phyloP scores from a whole-genome alignment of 2,329 filamentous ascomycete species.

The Trichoderma guizhouense region DNA sequence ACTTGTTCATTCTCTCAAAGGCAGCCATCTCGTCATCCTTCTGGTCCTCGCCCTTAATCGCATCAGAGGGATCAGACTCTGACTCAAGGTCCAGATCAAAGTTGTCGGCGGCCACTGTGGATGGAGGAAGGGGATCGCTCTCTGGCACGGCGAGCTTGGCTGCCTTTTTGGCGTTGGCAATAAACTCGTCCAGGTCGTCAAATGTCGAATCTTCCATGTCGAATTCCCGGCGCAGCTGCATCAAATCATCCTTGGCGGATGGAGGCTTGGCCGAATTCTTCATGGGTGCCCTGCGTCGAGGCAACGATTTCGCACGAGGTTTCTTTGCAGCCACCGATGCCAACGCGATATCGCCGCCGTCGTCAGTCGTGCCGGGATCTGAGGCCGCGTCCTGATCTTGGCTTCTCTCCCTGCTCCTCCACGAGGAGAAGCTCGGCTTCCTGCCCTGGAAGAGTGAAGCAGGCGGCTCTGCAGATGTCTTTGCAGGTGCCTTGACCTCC shows the following conservation, averaged over 20 bases:
- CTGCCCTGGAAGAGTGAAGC: constrained; percentile 25
- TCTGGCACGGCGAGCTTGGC: constrained; percentile 26
- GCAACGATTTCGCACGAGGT: constrained; percentile 37
- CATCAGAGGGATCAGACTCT: background rate
- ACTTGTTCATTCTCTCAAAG: constrained; percentile 50
- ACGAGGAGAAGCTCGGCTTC: constrained; percentile 25
- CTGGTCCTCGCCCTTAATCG: constrained; percentile 21
- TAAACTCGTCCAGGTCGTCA: constrained; percentile 54
- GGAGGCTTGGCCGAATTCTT: constrained; percentile 53
- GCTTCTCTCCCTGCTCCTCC: constrained; percentile 26
- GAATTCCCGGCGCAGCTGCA: constrained; percentile 50
- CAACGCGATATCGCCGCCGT: constrained; percentile 22
- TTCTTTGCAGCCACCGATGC: constrained; percentile 26
- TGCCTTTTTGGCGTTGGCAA: constrained; percentile 36
- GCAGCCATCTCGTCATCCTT: constrained; percentile 40
- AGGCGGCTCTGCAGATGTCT: constrained; percentile 16
- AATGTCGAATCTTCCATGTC: constrained; percentile 58
- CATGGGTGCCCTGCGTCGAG: constrained; percentile 45
- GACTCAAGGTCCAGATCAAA: constrained; percentile 24
- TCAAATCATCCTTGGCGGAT: constrained; percentile 54
- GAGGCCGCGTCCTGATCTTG: constrained; percentile 32
- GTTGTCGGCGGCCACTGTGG: constrained; percentile 26
- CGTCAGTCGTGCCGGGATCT: constrained; percentile 30
- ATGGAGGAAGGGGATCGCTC: constrained; percentile 24
- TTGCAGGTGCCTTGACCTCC: constrained; percentile 25